A percentile compares a stretch with the other conserved stretches of the same genome.
Evolutionary conservation across 2,329 filamentous ascomycete species (phyloP).

Genomic region (Fusarium pininemorale): DNA sequence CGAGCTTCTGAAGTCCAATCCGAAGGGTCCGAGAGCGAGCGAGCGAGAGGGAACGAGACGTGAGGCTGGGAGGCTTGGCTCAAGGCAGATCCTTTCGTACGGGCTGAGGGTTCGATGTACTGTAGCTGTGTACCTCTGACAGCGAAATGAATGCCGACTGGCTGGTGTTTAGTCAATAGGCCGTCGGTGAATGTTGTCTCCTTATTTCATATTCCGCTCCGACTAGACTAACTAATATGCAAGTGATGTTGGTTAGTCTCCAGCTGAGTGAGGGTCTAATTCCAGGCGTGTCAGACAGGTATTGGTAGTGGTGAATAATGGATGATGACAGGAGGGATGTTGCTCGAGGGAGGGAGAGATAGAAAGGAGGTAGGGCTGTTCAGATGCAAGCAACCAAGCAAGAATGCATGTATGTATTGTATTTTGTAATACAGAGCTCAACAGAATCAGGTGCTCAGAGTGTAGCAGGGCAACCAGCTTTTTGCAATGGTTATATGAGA

Average conservation of each 20-base stretch:
- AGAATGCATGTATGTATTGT: conserved; percentile 1
- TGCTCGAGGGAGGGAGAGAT: conserved; percentile 14
- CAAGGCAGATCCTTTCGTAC: conserved; percentile 1
- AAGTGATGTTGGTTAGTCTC: conserved; percentile 21
- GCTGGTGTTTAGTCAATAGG: conserved; percentile 13
- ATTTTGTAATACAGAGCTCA: neutral
- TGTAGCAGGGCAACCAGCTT: conserved; percentile 13
- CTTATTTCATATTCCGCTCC: conserved; percentile 9
- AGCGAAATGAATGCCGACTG: conserved; percentile 8
- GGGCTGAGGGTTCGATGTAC: neutral
- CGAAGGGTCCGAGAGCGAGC: conserved; percentile 35
- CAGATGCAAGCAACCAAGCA: neutral
- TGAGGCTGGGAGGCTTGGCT: conserved; percentile 30
- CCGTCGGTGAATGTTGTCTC: conserved; percentile 28
- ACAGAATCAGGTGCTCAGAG: conserved; percentile 6
- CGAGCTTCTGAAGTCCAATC: conserved; percentile 16
- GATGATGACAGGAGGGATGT: conserved; percentile 9
- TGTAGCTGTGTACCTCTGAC: neutral
- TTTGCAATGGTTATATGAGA: conserved; percentile 20
- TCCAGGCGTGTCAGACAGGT: conserved; percentile 29
- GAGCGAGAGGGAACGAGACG: conserved; percentile 8
- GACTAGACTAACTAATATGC: conserved; percentile 21
- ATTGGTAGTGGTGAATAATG: conserved; percentile 1
- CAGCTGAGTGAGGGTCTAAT: conserved; percentile 23
- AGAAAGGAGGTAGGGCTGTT: neutral